Conservation (phyloP, 2,329 filamentous ascomycete genomes). For the Arthrobotrys megalospora region DNA sequence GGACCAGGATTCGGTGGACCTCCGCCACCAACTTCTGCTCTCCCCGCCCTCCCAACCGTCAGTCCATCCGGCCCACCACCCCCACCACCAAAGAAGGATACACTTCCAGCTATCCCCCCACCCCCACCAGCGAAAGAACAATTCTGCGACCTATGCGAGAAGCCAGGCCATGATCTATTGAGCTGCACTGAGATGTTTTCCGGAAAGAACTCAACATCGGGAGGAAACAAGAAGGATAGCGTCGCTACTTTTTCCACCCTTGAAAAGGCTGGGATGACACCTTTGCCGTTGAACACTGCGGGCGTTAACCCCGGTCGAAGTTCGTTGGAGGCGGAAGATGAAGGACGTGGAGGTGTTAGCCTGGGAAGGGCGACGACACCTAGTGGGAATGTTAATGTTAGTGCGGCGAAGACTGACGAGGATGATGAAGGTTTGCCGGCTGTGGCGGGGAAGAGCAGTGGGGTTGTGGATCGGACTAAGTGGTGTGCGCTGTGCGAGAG, state of each 20-base stretch:
- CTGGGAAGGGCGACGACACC: constrained; percentile 43
- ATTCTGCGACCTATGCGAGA: constrained; percentile 97
- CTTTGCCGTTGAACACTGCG: constrained; percentile 50
- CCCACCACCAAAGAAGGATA: constrained; percentile 64
- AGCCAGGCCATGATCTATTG: constrained; percentile 90
- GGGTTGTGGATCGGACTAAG: constrained; percentile 84
- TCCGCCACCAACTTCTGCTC: constrained; percentile 5
- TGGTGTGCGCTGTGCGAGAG: constrained; percentile 98
- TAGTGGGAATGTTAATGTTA: constrained; percentile 47
- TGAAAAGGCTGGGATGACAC: constrained; percentile 57
- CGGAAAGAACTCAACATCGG: constrained; percentile 31
- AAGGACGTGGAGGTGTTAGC: constrained; percentile 51
- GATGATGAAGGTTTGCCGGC: constrained; percentile 73
- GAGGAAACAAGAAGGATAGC: constrained; percentile 59
- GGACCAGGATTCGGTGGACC: constrained; percentile 25
- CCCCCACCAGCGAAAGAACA: constrained; percentile 75
- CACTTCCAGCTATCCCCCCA: constrained; percentile 64
- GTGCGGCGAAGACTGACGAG: constrained; percentile 68
- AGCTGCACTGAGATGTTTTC: constrained; percentile 93
- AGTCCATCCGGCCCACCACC: constrained; percentile 60
- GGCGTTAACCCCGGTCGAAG: constrained; percentile 48
- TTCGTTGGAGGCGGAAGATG: constrained; percentile 49
- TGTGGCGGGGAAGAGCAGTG: constrained; percentile 83
- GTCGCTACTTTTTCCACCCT: constrained; percentile 56
- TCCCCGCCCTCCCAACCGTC: constrained; percentile 17